Evolutionary conservation across 202 grass and related monocot genomes (phyloP).

Genomic region (Brachypodium distachyon): DNA sequence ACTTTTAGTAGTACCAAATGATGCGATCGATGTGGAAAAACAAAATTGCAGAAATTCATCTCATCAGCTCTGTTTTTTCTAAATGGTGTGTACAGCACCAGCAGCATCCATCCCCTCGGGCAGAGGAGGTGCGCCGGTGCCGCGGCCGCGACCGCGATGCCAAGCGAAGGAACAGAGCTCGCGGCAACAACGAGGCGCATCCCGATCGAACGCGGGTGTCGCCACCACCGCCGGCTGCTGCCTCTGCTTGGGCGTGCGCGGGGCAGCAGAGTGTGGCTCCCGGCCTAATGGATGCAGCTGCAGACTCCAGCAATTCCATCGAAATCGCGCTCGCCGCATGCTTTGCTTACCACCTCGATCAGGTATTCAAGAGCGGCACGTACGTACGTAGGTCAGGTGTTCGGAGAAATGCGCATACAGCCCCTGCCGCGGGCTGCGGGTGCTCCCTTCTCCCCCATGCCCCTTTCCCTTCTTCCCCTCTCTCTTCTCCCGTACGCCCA

Average conservation of each 20-base stretch:
- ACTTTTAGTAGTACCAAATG: no score
- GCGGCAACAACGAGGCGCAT: neutral
- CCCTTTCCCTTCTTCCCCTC: no score
- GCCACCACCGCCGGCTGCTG: neutral
- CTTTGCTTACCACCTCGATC: neutral
- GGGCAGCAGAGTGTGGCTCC: neutral
- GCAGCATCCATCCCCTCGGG: neutral
- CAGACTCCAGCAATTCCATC: neutral
- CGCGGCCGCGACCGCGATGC: no score
- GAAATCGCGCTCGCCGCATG: neutral
- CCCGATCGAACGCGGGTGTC: neutral
- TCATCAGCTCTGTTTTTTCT: no score
- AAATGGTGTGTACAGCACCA: no score
- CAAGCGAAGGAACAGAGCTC: neutral
- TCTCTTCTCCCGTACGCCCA: no score
- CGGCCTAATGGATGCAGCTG: neutral
- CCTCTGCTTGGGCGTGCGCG: no score
- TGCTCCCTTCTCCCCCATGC: no score
- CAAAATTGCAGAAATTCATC: neutral
- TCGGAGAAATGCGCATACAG: no score
- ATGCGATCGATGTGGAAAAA: neutral
- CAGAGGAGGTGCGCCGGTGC: neutral
- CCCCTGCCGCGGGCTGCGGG: no score
- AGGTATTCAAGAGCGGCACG: slow-evolving; percentile 2
- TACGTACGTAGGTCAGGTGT: no score